Evolutionary conservation across 1,284 basidiomycete genomes (phyloP), one percentile per base, ranked within the genome.

Genomic region (Grifola frondosa): DNA sequence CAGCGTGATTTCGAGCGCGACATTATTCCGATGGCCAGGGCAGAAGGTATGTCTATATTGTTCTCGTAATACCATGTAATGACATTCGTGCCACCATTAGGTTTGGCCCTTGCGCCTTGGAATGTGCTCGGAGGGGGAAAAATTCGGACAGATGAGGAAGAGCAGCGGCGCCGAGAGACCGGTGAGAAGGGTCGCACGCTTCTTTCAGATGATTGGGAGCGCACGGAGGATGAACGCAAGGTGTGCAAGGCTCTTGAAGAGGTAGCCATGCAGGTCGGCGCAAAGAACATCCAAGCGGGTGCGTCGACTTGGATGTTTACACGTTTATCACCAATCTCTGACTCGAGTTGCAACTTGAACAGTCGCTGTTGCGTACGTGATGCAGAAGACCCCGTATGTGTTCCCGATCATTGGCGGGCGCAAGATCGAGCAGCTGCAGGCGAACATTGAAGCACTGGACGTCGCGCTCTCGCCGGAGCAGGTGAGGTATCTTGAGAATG

Each of bases 1-100:
- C 51, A 65, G 28, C 68, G 78, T 34, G 75, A 75, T 45, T 65
- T 81, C 41, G 80, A 81, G 62, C 67, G 77, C 11, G 79, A 82
- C n/a, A 74, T 83, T 49, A 69, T 84, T 37, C 79, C 78, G 6
- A 80, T 82, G 79, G 46, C 29, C 30, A 42, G 37, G 17, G 26
- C 37, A 8, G 54, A 58, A 35, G 56, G 53, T 44, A 42, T 37
- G 40, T 24, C 13, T 11, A n/a, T n/a, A n/a, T n/a, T n/a, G n/a
- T n/a, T n/a, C 22, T 19, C 17, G 10, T 8, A 6, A 6, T 7
- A 24, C 26, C 8, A 28, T 30, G 22, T 12, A 8, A 28, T 8
- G 16, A 12, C 28, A 21, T 36, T 26, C n/a, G 21, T 29, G 13
- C n/a, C 15, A 3, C 30, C 17, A 17, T 15, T 31, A 50, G 49